Percentiles rank a stretch among this genome's conserved stretches.
Conservation (phyloP, 305 asterid genomes). For the Solanum aculeatissimum region DNA sequence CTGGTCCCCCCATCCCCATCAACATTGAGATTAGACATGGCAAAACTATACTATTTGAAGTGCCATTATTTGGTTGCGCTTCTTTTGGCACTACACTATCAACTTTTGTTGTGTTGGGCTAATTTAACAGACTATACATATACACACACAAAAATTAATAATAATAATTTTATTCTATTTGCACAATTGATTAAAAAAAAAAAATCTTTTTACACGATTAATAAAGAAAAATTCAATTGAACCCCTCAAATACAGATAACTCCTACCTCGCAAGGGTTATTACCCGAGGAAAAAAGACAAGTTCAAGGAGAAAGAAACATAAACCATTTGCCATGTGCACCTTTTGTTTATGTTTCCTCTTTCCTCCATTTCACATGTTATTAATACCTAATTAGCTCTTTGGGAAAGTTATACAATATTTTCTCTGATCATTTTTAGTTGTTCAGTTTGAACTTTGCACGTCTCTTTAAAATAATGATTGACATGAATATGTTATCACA, state of each 20-base stretch:
- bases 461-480: no score
- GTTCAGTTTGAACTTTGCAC: background rate
- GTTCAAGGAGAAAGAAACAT: background rate
- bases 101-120: background rate
- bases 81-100: background rate
- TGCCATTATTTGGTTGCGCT: background rate
- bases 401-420: background rate
- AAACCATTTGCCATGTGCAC: background rate
- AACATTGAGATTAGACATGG: background rate
- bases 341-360: background rate
- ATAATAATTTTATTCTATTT: no score
- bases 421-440: background rate
- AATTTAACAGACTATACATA: background rate
- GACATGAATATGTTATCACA: background rate
- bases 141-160: no score
- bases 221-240: background rate
- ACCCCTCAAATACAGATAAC: background rate
- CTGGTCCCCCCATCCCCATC: background rate
- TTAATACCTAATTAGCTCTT: background rate
- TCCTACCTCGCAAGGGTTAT: background rate
- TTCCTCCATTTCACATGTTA: background rate
- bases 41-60: background rate
- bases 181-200: background rate
- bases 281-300: background rate
- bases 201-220: background rate